These are phyloP conservation scores for Rhizoclosmatium globosum DNA, from an alignment of 192 early-diverging fungal species.

Conservation along the genomic window DNA sequence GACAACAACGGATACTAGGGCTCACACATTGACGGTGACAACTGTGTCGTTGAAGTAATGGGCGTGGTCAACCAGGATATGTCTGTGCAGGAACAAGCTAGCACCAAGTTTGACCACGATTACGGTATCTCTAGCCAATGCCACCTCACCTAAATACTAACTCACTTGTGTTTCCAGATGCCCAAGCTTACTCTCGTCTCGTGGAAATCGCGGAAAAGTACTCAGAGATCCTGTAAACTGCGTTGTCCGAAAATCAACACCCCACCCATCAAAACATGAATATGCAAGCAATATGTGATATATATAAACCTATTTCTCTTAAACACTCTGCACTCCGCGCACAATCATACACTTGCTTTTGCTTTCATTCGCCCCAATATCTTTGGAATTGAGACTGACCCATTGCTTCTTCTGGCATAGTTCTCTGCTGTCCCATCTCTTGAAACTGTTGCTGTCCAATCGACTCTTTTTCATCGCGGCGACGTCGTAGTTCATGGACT, in stretches of 20 bases:
- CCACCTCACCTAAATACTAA: not conserved
- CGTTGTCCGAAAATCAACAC: not conserved
- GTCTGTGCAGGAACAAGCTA: slow-evolving; percentile 7
- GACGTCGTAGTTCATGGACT: slow-evolving; percentile 14
- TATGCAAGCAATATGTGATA: no score
- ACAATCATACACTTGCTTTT: no score
- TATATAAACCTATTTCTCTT: no score
- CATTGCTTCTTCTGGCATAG: no score
- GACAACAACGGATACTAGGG: not conserved
- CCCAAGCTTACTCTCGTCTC: slow-evolving; percentile 6
- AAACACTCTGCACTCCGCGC: no score
- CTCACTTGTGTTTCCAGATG: not conserved
- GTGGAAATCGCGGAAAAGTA: slow-evolving; percentile 29
- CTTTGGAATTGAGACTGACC: not conserved
- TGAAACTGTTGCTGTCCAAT: not conserved
- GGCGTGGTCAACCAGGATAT: slow-evolving; percentile 9
- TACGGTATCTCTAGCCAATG: not conserved
- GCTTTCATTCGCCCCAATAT: not conserved
- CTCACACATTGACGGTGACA: slow-evolving; percentile 14
- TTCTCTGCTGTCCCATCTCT: not conserved
- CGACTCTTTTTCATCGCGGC: slow-evolving; percentile 5
- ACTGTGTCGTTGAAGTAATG: slow-evolving; percentile 21
- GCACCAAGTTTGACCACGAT: slow-evolving; percentile 15
- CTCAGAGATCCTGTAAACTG: slow-evolving; percentile 13
- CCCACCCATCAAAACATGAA: not conserved